Evolutionary conservation across 2,329 filamentous ascomycete species (phyloP).

Genomic region (Herpotrichia juniperi): DNA sequence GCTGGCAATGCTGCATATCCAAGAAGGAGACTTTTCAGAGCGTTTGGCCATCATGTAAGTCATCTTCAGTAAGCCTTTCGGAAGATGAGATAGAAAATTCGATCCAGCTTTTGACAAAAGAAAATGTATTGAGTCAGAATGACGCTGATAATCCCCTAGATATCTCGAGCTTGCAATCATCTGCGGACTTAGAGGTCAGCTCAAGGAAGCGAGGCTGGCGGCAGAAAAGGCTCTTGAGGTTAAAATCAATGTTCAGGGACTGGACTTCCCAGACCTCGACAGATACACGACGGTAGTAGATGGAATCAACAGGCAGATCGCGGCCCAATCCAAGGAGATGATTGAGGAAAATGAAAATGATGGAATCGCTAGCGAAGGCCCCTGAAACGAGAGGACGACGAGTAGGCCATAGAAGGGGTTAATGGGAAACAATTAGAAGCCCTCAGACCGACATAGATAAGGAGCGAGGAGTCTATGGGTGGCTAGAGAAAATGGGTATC

Average conservation of each 20-base stretch:
- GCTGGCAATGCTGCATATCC: constrained; percentile 31
- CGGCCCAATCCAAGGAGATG: constrained; percentile 7
- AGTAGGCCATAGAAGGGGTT: no score
- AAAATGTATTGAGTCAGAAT: no score
- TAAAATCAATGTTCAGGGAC: constrained; percentile 33
- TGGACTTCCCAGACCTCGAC: constrained; percentile 29
- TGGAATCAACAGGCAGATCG: constrained; percentile 25
- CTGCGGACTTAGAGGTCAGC: constrained; percentile 31
- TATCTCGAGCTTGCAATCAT: constrained; percentile 41
- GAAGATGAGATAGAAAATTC: not conserved
- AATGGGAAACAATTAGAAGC: not conserved
- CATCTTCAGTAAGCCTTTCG: not conserved
- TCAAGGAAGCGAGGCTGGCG: constrained; percentile 22
- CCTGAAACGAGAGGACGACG: no score
- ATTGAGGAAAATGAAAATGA: not conserved
- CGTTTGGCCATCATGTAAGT: constrained; percentile 36
- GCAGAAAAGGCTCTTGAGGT: constrained; percentile 35
- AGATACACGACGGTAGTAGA: constrained; percentile 28
- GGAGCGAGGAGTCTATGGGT: not conserved
- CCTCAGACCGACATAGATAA: not conserved
- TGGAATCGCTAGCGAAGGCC: no score
- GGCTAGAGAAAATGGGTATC: not conserved
- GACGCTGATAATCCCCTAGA: constrained; percentile 18
- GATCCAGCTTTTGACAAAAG: not conserved
- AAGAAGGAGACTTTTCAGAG: constrained; percentile 30